These are phyloP conservation scores for Perkinsus marinus DNA, from an alignment of 169 alveolate genomes.

Conservation along the genomic window DNA sequence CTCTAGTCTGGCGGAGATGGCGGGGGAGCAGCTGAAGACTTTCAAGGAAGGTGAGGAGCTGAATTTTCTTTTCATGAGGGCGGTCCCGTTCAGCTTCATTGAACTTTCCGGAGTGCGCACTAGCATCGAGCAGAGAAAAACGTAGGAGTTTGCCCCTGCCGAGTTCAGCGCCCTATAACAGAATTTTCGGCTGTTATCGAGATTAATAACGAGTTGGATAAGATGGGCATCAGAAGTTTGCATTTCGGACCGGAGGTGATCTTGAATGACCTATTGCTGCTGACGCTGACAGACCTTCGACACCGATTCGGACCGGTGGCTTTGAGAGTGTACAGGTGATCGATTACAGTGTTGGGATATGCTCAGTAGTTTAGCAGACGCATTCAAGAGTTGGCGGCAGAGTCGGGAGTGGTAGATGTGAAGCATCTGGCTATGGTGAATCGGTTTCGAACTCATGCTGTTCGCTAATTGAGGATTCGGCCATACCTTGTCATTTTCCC, in stretches of 20 bases:
- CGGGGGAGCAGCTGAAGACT: neutral
- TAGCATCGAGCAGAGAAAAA: neutral
- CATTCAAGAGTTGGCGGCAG: neutral
- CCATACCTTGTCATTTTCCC: too few species aligned
- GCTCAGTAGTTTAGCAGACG: neutral
- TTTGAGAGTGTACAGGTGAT: neutral
- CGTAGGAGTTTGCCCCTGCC: neutral
- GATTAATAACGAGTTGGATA: neutral
- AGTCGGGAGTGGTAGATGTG: neutral
- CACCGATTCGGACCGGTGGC: neutral
- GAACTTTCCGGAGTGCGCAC: neutral
- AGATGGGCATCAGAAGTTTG: neutral
- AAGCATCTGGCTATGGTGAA: too few species aligned
- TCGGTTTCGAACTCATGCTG: too few species aligned
- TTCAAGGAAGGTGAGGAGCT: neutral
- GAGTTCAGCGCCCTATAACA: neutral
- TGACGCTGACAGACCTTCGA: neutral
- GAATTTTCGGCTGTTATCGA: neutral
- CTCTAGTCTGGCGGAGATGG: neutral
- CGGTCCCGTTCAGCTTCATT: neutral
- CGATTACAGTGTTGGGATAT: neutral
- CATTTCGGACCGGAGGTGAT: neutral
- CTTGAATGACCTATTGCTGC: neutral
- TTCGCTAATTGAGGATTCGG: too few species aligned
- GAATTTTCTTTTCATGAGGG: neutral